Base-by-base conservation (phyloP, 1,284 basidiomycete species). In the Ustilago nuda region DNA sequence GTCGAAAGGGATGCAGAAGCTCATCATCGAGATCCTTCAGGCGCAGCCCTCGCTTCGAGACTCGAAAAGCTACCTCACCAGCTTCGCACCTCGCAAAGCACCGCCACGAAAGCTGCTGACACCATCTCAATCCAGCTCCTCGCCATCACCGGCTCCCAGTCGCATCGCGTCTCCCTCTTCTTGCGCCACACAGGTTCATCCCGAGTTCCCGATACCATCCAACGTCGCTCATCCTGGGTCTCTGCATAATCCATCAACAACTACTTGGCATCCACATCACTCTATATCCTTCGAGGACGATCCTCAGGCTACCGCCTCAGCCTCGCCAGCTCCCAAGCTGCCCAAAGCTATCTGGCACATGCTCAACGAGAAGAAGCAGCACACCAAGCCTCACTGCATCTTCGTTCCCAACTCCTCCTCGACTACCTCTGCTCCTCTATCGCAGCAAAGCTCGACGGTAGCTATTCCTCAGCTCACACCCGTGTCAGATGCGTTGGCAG, bases 11-110 rank as follows among this genome's bases (percentile, higher is more conserved):
- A 75, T 82, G 69, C 85, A 99, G 95, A 95, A 98, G 84, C 95
- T 99, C 84, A 96, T 99, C 85, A 88, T 99, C 60, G 96, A 94
- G 55, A 93, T 99, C 81, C 89, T 99, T 61, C 92, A 93, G 76
- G 93, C 97, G 41, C 94, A 94, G 71, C 95, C 97, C 9, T 98
- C 96, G 2, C 87, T 92, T 63, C 89, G 97, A 79, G 97, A 99
- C 86, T 93, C 94, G 45, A 92, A 91, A 67, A 91, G 92, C 0
- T 99, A 98, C 86, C 90, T 98, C 15, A 92, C 92, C 48, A 93
- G 91, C 36, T 98, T 99, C 76, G 88, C 87, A 12, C 87, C 87
- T 53, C 71, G 76, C 32, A 67, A 74, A 32, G 61, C 62, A 48
- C 61, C 60, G 8, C 57, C 55, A 36, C 69, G 59, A 41, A 64